These are phyloP conservation scores for Cruciata laevipes DNA, from an alignment of 257 asterid species.

Conservation along the genomic window DNA sequence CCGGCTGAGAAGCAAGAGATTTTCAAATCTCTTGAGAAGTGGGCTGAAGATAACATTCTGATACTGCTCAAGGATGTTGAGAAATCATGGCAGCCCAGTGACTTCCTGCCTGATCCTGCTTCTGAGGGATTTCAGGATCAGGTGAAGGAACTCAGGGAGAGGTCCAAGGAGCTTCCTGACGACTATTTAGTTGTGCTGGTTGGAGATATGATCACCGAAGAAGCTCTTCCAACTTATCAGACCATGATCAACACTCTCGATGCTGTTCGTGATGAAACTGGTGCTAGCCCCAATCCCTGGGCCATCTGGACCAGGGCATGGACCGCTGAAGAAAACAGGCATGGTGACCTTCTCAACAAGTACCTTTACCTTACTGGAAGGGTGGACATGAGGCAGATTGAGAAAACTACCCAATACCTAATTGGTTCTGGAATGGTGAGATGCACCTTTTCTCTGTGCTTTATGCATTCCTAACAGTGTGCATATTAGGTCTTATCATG, in stretches of 20 bases:
- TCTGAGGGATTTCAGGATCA: slow-evolving; percentile 70
- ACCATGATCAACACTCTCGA: slow-evolving; percentile 74
- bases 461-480: not conserved
- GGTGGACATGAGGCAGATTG: slow-evolving; percentile 61
- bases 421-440: slow-evolving; percentile 53
- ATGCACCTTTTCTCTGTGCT: not conserved
- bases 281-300: slow-evolving; percentile 71
- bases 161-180: slow-evolving; percentile 63
- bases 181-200: slow-evolving; percentile 62
- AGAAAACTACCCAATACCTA: slow-evolving; percentile 50
- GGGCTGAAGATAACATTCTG: slow-evolving; percentile 56
- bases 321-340: slow-evolving; percentile 78
- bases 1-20: slow-evolving; percentile 60
- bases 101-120: slow-evolving; percentile 67
- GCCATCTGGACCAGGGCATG: slow-evolving; percentile 75
- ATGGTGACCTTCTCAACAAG: slow-evolving; percentile 62
- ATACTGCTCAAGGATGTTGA: slow-evolving; percentile 63
- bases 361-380: slow-evolving; percentile 65
- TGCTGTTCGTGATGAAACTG: slow-evolving; percentile 70
- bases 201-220: slow-evolving; percentile 75
- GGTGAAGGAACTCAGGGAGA: slow-evolving; percentile 61
- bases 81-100: slow-evolving; percentile 63
- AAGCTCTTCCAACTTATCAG: slow-evolving; percentile 80
- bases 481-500: not conserved
- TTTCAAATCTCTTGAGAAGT: slow-evolving; percentile 46